A percentile compares a stretch with the other conserved stretches of the same genome.
Evolutionary conservation across 2,329 filamentous ascomycete species (phyloP).

Genomic region (Furcasterigmium furcatum): DNA sequence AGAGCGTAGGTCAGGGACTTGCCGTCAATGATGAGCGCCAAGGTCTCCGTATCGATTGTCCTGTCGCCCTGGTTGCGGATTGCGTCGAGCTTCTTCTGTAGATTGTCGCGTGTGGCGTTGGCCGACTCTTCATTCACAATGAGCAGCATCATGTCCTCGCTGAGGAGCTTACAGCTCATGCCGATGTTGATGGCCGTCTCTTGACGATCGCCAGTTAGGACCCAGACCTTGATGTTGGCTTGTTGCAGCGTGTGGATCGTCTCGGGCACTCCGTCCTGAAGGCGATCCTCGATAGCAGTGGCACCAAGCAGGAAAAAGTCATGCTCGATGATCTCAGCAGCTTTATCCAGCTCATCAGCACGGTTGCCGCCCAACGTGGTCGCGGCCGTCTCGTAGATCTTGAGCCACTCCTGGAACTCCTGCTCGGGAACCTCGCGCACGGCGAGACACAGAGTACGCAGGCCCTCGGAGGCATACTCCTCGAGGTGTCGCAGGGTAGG

Average conservation of each 20-base stretch:
- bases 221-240: constrained; percentile 98
- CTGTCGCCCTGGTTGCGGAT: constrained; percentile 79
- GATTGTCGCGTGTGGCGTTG: constrained; percentile 76
- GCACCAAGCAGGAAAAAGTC: constrained; percentile 89
- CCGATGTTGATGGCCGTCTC: constrained; percentile 99
- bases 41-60: constrained; percentile 75
- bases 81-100: constrained; percentile 90
- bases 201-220: constrained; percentile 93
- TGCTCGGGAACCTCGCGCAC: constrained; percentile 90
- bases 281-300: constrained; percentile 93
- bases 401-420: constrained; percentile 84
- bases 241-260: constrained; percentile 97
- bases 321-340: constrained; percentile 90
- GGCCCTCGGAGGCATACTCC: constrained; percentile 94
- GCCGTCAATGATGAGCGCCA: constrained; percentile 93
- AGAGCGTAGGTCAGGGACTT: constrained; percentile 92
- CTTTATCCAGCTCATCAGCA: constrained; percentile 94
- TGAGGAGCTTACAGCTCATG: constrained; percentile 98
- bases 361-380: constrained; percentile 92
- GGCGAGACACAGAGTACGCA: constrained; percentile 90
- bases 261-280: constrained; percentile 96
- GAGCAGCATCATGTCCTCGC: constrained; percentile 96
- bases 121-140: constrained; percentile 92
- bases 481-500: constrained; percentile 92
- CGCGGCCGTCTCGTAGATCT: constrained; percentile 80